Percentiles rank a stretch among this genome's conserved stretches.
phyloP scores from a whole-genome alignment of 306 rosid genomes.

The Vachellia collinsii region DNA sequence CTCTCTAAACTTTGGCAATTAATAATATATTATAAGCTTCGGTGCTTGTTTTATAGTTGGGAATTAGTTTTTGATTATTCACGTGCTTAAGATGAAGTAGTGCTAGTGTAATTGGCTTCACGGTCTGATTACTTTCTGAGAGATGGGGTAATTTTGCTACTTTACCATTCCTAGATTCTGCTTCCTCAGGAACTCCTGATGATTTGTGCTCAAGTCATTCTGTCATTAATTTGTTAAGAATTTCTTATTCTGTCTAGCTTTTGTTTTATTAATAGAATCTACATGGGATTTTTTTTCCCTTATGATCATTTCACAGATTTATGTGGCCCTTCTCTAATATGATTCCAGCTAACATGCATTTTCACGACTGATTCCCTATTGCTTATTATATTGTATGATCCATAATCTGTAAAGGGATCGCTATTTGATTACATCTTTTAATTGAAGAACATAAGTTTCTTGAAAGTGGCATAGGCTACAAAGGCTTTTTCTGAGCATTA shows the following conservation, averaged over 20 bases:
- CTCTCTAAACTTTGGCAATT: not conserved
- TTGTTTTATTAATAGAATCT: not conserved
- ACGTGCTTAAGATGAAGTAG: constrained; percentile 28
- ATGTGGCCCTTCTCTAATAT: constrained; percentile 8
- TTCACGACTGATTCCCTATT: constrained; percentile 35
- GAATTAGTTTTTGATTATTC: constrained; percentile 7
- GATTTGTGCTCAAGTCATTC: not conserved
- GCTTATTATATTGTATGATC: constrained; percentile 13
- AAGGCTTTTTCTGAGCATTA: constrained; percentile 4
- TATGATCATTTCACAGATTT: not conserved
- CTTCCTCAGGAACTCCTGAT: not conserved
- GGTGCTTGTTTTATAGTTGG: constrained; percentile 1
- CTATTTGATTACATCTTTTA: not conserved
- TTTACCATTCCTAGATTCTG: constrained; percentile 10
- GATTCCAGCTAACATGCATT: constrained; percentile 8
- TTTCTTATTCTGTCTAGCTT: not conserved
- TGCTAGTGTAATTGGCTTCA: constrained; percentile 15
- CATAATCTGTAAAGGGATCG: constrained; percentile 8
- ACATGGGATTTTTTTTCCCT: not conserved
- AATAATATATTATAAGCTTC: constrained; percentile 11
- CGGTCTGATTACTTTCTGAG: constrained; percentile 3
- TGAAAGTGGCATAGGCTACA: not conserved
- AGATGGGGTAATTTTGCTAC: constrained; percentile 14
- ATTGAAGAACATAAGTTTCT: constrained; percentile 19
- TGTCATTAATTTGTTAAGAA: not conserved